phyloP scores from a whole-genome alignment of 2,329 filamentous ascomycete genomes.

The Tolypocladium sp. region DNA sequence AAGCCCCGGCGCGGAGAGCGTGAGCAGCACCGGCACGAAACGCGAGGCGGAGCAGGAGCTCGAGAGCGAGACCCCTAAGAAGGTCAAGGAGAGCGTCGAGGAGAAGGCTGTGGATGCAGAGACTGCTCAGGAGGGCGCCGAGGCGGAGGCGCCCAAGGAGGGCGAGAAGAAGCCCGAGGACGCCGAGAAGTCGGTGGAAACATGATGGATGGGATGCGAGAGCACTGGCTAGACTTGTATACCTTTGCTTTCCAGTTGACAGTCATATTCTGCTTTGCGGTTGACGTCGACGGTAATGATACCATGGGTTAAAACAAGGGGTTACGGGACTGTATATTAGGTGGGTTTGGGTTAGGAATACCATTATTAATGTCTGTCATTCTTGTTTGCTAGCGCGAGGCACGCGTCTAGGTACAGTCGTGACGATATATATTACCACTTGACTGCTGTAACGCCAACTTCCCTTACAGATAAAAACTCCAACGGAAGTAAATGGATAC shows the following conservation, averaged over 20 bases:
- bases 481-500: neutral
- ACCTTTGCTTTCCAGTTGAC: neutral
- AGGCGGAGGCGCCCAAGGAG: neutral
- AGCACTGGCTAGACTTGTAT: neutral
- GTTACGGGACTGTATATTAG: neutral
- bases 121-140: neutral
- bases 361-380: neutral
- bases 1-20: conserved; percentile 15
- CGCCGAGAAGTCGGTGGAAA: neutral
- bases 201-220: neutral
- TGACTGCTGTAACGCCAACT: neutral
- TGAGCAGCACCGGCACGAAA: conserved; percentile 34
- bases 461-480: neutral
- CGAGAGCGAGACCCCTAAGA: conserved; percentile 34
- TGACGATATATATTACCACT: neutral
- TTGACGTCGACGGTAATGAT: neutral
- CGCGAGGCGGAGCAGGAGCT: conserved; percentile 44
- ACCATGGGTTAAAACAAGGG: neutral
- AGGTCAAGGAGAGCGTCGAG: conserved; percentile 32
- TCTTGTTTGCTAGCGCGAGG: neutral
- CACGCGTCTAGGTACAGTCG: neutral
- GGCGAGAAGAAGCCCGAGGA: neutral
- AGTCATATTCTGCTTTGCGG: neutral
- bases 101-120: neutral
- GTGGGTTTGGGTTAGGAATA: neutral